These are phyloP conservation scores for Haplographium delicatum DNA, from an alignment of 495 filamentous ascomycete species.

Conservation along the genomic window DNA sequence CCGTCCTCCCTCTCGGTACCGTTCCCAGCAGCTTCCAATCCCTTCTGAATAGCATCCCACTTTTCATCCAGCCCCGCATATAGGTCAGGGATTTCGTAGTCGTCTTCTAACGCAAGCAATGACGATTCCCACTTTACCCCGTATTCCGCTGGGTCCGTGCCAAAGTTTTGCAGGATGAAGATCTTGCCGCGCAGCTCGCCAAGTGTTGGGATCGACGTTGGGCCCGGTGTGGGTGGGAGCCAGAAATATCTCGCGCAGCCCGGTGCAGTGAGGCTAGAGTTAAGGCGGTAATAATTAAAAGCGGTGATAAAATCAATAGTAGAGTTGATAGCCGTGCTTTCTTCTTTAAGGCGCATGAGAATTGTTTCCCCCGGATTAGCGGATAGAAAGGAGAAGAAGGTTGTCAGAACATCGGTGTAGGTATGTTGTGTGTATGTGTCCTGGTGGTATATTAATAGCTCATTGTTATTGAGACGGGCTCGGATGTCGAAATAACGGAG, in stretches of 20 bases:
- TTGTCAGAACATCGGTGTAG: conserved; percentile 24
- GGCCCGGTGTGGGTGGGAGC: conserved; percentile 11
- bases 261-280: conserved; percentile 15
- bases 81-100: conserved; percentile 14
- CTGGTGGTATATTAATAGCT: conserved; percentile 28
- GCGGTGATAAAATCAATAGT: conserved; percentile 24
- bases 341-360: conserved; percentile 30
- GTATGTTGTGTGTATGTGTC: conserved; percentile 20
- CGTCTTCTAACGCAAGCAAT: conserved; percentile 17
- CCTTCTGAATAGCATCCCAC: conserved; percentile 14
- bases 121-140: conserved; percentile 22
- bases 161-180: conserved; percentile 29
- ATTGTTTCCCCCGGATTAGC: conserved; percentile 17
- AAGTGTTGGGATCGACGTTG: conserved; percentile 22
- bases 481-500: conserved; percentile 31
- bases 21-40: conserved; percentile 13
- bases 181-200: conserved; percentile 26
- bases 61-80: conserved; percentile 19
- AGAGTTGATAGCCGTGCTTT: conserved; percentile 15
- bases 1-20: conserved; percentile 10
- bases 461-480: conserved; percentile 22
- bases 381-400: conserved; percentile 22
- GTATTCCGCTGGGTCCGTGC: conserved; percentile 10
- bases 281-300: conserved; percentile 24
- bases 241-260: conserved; percentile 21